Conservation (phyloP, 1,284 basidiomycete genomes). For the Volvariella surrecta region DNA sequence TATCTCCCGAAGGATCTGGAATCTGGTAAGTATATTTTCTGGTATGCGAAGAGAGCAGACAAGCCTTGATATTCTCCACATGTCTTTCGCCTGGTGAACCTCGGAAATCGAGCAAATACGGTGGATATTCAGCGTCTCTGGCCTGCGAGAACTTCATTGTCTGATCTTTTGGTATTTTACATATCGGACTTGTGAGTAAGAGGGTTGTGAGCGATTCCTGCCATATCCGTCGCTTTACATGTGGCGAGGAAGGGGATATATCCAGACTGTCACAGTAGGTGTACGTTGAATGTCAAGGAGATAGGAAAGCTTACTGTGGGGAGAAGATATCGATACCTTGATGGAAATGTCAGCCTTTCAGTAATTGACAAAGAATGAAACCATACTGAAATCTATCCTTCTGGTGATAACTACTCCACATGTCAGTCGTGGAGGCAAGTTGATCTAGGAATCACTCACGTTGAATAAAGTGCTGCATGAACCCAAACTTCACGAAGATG, state of each 20-base stretch:
- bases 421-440: constrained; percentile 1
- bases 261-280: constrained; percentile 40
- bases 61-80: constrained; percentile 74
- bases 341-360: constrained; percentile 8
- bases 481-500: constrained; percentile 42
- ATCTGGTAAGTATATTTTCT: constrained; percentile 10
- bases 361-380: constrained; percentile 18
- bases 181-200: constrained; percentile 52
- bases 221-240: constrained; percentile 73
- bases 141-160: constrained; percentile 54
- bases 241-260: constrained; percentile 49
- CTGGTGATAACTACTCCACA: constrained; percentile 40
- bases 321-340: constrained; percentile 73
- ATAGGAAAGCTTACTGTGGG: constrained; percentile 35
- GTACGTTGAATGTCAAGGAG: constrained; percentile 1
- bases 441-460: constrained; percentile 22
- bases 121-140: constrained; percentile 53
- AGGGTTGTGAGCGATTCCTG: constrained; percentile 71
- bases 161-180: constrained; percentile 54
- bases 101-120: constrained; percentile 64
- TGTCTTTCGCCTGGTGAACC: constrained; percentile 68
- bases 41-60: constrained; percentile 1
- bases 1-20: constrained; percentile 62
- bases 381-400: constrained; percentile 66
- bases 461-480: constrained; percentile 48